Evolutionary conservation across 495 filamentous ascomycete genomes (phyloP).

Genomic region (Elaphomyces granulatus): DNA sequence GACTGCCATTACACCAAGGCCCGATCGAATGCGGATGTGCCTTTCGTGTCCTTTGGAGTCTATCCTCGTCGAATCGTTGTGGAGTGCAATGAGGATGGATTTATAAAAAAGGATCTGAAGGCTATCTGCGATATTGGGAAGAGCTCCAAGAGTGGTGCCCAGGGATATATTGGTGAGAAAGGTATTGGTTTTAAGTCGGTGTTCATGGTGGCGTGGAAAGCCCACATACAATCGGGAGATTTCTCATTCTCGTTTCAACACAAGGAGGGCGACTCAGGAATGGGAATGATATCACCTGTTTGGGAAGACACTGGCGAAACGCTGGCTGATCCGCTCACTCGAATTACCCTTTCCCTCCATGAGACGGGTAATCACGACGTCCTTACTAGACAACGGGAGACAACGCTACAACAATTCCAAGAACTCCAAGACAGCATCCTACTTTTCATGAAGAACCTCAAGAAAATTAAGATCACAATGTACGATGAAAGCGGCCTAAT

Average conservation of each 20-base stretch:
- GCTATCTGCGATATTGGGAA: conserved; percentile 23
- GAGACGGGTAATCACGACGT: no score
- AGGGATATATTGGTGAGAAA: conserved; percentile 32
- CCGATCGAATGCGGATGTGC: no score
- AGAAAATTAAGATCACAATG: conserved; percentile 14
- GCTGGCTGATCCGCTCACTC: background rate
- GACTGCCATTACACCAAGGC: no score
- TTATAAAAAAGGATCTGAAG: conserved; percentile 18
- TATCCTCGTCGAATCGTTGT: conserved; percentile 18
- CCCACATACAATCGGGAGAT: conserved; percentile 26
- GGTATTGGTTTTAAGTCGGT: conserved; percentile 37
- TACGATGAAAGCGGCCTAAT: conserved; percentile 10
- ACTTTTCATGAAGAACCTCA: conserved; percentile 25
- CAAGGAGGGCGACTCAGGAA: background rate
- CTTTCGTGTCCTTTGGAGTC: conserved; percentile 21
- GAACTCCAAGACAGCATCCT: conserved; percentile 21
- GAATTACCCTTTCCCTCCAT: background rate
- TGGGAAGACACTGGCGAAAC: background rate
- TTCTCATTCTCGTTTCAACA: conserved; percentile 26
- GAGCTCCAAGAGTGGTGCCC: conserved; percentile 21
- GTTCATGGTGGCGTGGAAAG: conserved; percentile 27
- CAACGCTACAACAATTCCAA: conserved; percentile 17
- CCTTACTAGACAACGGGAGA: conserved; percentile 4
- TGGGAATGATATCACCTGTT: conserved; percentile 4
- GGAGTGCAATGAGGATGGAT: conserved; percentile 36